Evolutionary conservation across 345 rosid genomes (phyloP).

Genomic region (Citrus inodora): DNA sequence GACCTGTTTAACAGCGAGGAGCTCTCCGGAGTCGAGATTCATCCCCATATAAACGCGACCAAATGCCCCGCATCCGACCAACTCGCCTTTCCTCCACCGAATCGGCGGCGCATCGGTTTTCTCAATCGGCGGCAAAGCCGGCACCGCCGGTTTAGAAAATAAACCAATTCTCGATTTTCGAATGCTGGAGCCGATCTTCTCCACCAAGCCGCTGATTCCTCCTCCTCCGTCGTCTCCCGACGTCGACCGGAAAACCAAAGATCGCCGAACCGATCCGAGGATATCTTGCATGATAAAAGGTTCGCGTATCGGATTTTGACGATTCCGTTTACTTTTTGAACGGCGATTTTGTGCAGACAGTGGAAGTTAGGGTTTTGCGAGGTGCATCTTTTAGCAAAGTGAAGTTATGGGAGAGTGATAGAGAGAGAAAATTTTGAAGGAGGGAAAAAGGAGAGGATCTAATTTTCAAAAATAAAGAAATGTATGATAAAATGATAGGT

Average conservation of each 20-base stretch:
- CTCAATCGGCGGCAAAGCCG: conserved; percentile 38
- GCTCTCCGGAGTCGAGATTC: conserved; percentile 86
- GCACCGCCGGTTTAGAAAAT: conserved; percentile 43
- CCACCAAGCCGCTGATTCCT: conserved; percentile 51
- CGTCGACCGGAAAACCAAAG: conserved; percentile 60
- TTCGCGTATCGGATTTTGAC: background rate
- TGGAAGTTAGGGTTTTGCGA: conserved; percentile 21
- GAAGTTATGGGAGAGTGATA: conserved; percentile 1
- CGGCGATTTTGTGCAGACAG: background rate
- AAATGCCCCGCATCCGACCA: conserved; percentile 67
- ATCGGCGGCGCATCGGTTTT: conserved; percentile 49
- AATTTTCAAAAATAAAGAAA: conserved; percentile 30
- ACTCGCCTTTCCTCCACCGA: conserved; percentile 82
- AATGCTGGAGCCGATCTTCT: conserved; percentile 67
- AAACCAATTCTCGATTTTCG: conserved; percentile 67
- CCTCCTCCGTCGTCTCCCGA: conserved; percentile 38
- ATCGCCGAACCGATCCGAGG: conserved; percentile 85
- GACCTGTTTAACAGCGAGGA: conserved; percentile 71
- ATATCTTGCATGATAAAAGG: conserved; percentile 58
- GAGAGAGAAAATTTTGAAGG: conserved; percentile 31
- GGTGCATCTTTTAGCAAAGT: conserved; percentile 2
- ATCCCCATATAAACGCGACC: conserved; percentile 73
- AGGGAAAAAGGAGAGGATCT: conserved; percentile 26
- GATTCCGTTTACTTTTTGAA: background rate
- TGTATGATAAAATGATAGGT: conserved; percentile 6